These are phyloP conservation scores for Cyclotella choctawhatcheeana DNA, from an alignment of 108 stramenopile genomes.

Conservation along the genomic window DNA sequence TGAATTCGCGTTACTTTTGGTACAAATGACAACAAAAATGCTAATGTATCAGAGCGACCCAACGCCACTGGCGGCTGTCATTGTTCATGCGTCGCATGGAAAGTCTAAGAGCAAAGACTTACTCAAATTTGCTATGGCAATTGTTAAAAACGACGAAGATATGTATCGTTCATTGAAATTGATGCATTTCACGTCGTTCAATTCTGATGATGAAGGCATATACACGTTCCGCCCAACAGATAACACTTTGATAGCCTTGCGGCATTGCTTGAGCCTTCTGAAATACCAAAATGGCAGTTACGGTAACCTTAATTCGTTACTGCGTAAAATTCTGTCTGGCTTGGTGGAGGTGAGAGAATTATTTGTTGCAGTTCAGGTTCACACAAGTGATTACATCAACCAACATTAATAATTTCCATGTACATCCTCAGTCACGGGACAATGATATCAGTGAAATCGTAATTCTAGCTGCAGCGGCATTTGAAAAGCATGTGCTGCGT, in stretches of 20 bases:
- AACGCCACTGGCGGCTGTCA: slow-evolving; percentile 48
- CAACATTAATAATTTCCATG: too few species aligned
- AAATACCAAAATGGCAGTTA: slow-evolving; percentile 12
- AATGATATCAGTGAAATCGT: neutral
- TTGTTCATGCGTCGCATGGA: slow-evolving; percentile 15
- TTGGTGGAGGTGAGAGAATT: slow-evolving; percentile 24
- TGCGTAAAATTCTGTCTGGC: slow-evolving; percentile 22
- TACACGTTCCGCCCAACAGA: too few species aligned
- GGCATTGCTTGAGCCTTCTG: slow-evolving; percentile 46
- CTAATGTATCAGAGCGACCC: slow-evolving; percentile 44
- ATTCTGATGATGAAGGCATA: slow-evolving; percentile 6
- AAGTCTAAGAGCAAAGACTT: neutral
- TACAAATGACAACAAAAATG: slow-evolving; percentile 53
- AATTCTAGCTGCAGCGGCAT: neutral
- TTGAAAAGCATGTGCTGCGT: slow-evolving; percentile 3
- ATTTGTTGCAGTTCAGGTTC: too few species aligned
- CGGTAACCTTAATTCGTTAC: slow-evolving; percentile 7
- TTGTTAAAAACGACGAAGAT: slow-evolving; percentile 14
- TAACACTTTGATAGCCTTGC: slow-evolving; percentile 10
- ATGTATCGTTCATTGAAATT: slow-evolving; percentile 10
- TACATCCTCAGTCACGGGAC: neutral
- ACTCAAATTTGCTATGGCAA: slow-evolving; percentile 21
- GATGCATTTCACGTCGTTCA: slow-evolving; percentile 17
- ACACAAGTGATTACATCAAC: too few species aligned
- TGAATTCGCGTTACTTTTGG: slow-evolving; percentile 28